Base-by-base conservation (phyloP, 352 stramenopile genomes). In the Phytophthora uliginosa region DNA sequence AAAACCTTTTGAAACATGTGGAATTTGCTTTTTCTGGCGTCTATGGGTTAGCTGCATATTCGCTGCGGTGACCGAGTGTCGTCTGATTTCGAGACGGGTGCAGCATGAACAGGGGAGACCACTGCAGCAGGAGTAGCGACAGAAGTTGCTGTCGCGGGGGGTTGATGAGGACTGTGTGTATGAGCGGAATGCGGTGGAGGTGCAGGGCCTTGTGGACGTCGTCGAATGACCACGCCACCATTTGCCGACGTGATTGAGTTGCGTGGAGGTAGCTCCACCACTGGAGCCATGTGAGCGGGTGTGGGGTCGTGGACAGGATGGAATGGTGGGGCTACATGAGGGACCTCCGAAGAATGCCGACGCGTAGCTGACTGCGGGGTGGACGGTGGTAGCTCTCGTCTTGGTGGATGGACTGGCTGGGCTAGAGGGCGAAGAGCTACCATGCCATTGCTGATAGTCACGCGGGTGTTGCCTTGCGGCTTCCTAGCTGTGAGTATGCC, bases 401-500 rank as follows among this genome's bases (percentile, higher is more conserved):
- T 59, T 63, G 68, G 67, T 42, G 71, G 62, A 15, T 82, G 64
- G 20, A 48, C 54, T 59, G 67, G 22, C 42, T 69, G 61, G 36
- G 31, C 69, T 55, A 75, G 42, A 58, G 71, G 71, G 52, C 71
- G 66, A 42, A 78, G 71, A 48, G 67, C 66, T 72, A 78, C 66
- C 42, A 66, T 73, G 0, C 70, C 66, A 26, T 73, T 71, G 65
- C 61, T 78, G 31, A 72, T 48, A 17, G 61, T 71, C n/a, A 75
- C 71, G 7, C 74, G 66, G 22, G 65, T 66, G 28, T 53, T 67
- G n/a, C 48, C 52, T 5, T 60, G 66, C 24, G 61, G 48, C 38
- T 78, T 72, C 18, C 60, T 66, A n/a, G 66, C 40, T 47, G 40
- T 51, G 38, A 73, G 38, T 10, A 69, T 28, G 9, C 68, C 54